A percentile compares a stretch with the other conserved stretches of the same genome.
phyloP scores from a whole-genome alignment of 805 yeast genomes.

The Yamadazyma philogaea region DNA sequence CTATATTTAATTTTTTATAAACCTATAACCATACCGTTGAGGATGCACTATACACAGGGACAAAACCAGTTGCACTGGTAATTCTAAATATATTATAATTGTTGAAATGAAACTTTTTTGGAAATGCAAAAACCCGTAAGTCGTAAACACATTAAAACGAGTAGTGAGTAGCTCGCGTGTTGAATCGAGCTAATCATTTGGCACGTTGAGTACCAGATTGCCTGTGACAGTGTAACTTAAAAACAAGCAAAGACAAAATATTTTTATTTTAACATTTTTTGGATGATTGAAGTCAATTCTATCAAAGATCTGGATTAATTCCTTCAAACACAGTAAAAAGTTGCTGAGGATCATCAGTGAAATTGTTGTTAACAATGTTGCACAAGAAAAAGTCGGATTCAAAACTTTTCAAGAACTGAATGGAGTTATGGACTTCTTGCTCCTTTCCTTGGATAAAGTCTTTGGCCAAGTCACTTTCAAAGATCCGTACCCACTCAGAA shows the following conservation, averaged over 20 bases:
- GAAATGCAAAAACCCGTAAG: constrained; percentile 9
- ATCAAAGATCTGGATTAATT: not conserved
- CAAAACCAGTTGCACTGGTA: constrained; percentile 13
- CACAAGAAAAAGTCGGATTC: constrained; percentile 67
- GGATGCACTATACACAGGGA: constrained; percentile 46
- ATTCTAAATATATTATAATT: constrained; percentile 16
- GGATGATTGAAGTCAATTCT: not conserved
- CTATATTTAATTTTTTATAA: not conserved
- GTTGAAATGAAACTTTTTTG: constrained; percentile 29
- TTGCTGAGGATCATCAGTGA: constrained; percentile 48
- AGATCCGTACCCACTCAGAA: constrained; percentile 70
- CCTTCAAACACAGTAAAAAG: constrained; percentile 54
- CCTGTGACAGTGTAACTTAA: constrained; percentile 15
- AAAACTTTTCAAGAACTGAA: constrained; percentile 43
- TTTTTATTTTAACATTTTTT: not conserved
- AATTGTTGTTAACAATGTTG: constrained; percentile 90
- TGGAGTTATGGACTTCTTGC: constrained; percentile 30
- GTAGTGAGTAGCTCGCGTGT: constrained; percentile 14
- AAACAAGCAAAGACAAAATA: constrained; percentile 8
- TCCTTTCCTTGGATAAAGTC: constrained; percentile 23
- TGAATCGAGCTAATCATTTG: constrained; percentile 24
- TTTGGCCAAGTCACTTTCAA: constrained; percentile 36
- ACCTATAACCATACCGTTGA: constrained; percentile 42
- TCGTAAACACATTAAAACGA: constrained; percentile 10
- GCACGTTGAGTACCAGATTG: constrained; percentile 35